Evolutionary conservation across 2,329 filamentous ascomycete species (phyloP).

Genomic region (Neospermospora avenae): DNA sequence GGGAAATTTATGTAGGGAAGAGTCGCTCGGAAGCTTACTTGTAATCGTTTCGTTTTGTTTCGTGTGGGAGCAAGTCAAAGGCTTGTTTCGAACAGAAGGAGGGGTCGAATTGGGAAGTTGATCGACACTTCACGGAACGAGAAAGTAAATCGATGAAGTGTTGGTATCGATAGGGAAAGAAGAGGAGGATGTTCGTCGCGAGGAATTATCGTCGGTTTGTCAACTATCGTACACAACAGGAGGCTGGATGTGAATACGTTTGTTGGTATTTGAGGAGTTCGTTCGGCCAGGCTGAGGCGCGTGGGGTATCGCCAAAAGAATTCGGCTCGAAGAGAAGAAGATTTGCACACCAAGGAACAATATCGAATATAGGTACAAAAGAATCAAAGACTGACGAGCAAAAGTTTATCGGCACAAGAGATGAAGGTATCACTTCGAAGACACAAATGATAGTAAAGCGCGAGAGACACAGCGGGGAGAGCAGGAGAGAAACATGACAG

Average conservation of each 20-base stretch:
- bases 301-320: constrained; percentile 1
- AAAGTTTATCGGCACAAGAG: background rate
- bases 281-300: constrained; percentile 15
- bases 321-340: background rate
- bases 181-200: too few species aligned
- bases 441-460: too few species aligned
- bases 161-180: background rate
- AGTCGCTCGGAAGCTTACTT: background rate
- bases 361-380: background rate
- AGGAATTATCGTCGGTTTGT: too few species aligned
- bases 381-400: background rate
- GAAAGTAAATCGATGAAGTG: background rate
- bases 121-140: background rate
- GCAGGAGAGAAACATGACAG: background rate
- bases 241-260: background rate
- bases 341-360: background rate
- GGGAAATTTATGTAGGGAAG: too few species aligned
- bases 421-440: too few species aligned
- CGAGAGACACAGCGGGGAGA: background rate
- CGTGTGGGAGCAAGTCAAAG: background rate
- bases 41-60: background rate
- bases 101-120: background rate
- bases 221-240: background rate
- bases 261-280: background rate
- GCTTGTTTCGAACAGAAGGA: background rate